These are phyloP conservation scores for Solanum paucissectum DNA, from an alignment of 257 asterid species.

Conservation along the genomic window DNA sequence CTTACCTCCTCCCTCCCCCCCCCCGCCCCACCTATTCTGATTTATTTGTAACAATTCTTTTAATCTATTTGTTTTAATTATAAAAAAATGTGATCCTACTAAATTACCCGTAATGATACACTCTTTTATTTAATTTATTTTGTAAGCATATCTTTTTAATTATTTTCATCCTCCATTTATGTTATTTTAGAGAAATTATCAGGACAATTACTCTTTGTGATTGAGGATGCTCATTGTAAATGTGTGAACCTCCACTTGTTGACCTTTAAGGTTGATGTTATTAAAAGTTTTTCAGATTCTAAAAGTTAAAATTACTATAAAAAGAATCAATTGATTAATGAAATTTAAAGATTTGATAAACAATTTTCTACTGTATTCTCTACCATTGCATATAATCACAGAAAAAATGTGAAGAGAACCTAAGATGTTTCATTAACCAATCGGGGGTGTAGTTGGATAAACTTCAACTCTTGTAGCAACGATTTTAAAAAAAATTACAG, in stretches of 20 bases:
- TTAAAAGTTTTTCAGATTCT: neutral
- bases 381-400: neutral
- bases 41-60: neutral
- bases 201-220: neutral
- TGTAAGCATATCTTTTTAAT: neutral
- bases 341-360: neutral
- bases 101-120: neutral
- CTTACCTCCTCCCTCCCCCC: too few relatives aligned
- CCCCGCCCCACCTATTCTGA: too few relatives aligned
- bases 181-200: neutral
- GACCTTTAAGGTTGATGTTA: neutral
- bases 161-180: neutral
- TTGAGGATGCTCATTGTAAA: neutral
- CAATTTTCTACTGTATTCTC: too few relatives aligned
- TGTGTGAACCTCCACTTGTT: neutral
- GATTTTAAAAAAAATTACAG: too few relatives aligned
- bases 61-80: too few relatives aligned
- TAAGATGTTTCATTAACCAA: neutral
- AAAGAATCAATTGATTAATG: neutral
- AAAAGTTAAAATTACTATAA: neutral
- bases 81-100: neutral
- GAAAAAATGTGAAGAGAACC: neutral
- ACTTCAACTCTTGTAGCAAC: neutral
- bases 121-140: neutral
- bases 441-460: neutral